phyloP scores from a whole-genome alignment of 345 rosid species.

The Syzygium jambos region DNA sequence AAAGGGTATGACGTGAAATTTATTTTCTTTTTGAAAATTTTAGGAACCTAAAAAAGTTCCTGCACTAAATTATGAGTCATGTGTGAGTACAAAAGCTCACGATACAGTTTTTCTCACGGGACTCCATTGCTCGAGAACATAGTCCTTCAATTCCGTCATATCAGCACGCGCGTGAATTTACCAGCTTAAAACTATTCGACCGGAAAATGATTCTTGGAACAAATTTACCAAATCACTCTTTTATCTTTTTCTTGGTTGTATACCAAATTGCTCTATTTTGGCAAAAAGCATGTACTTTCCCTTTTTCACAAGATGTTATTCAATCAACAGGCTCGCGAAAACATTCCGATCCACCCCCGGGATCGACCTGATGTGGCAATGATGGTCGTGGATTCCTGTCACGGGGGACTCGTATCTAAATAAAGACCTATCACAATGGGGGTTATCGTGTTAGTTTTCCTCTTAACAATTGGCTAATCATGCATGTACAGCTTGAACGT shows the following conservation, averaged over 20 bases:
- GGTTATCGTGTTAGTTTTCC: not conserved
- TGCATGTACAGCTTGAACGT: not conserved
- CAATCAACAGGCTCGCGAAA: not conserved
- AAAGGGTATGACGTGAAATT: not conserved
- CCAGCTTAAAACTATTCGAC: not conserved
- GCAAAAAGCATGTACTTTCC: not conserved
- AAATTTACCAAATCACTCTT: not conserved
- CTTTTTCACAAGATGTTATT: not conserved
- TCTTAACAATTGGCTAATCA: not conserved
- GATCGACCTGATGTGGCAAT: not conserved
- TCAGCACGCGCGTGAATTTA: not conserved
- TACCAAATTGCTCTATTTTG: not conserved
- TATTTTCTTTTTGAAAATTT: not conserved
- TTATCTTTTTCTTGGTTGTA: no score
- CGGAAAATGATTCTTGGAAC: not conserved
- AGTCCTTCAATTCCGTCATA: not conserved
- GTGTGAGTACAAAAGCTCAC: not conserved
- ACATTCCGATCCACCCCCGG: not conserved
- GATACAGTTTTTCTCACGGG: not conserved
- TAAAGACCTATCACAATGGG: not conserved
- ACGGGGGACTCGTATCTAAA: not conserved
- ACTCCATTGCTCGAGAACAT: not conserved
- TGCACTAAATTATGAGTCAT: rapidly evolving
- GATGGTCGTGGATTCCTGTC: not conserved
- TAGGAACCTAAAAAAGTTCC: not conserved